Percentiles rank a stretch among this genome's conserved stretches.
These are phyloP conservation scores for Podospora anserina DNA, from an alignment of 495 filamentous ascomycete species.

Conservation along the genomic window DNA sequence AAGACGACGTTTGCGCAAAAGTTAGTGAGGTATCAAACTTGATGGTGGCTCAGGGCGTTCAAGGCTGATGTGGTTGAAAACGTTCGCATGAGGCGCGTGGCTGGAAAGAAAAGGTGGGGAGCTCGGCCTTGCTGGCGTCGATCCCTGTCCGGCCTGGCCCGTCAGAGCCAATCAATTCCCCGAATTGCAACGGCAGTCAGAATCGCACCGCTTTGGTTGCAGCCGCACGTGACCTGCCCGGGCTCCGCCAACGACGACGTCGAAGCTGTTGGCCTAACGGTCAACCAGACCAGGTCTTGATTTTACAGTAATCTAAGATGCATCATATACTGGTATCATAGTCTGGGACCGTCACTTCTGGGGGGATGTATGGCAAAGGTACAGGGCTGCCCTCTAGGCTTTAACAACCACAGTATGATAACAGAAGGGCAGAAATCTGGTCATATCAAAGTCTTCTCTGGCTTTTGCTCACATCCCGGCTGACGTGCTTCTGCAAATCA, in stretches of 20 bases:
- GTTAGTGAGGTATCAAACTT: not conserved
- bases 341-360: too few species aligned
- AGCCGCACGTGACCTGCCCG: slow-evolving; percentile 14
- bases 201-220: slow-evolving; percentile 2
- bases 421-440: not conserved
- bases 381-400: too few species aligned
- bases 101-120: slow-evolving; percentile 16
- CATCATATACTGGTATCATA: too few species aligned
- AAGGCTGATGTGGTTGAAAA: not conserved
- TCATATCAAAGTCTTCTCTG: not conserved
- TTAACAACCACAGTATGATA: too few species aligned
- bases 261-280: not conserved
- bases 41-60: not conserved
- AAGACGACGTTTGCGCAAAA: not conserved
- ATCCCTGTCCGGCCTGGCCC: slow-evolving; percentile 3
- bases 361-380: too few species aligned
- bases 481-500: not conserved
- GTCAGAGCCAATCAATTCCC: slow-evolving; percentile 31
- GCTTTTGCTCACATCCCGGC: not conserved
- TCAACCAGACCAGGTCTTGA: not conserved
- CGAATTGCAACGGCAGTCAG: slow-evolving; percentile 24
- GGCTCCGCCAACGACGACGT: not conserved
- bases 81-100: slow-evolving; percentile 16
- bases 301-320: not conserved
- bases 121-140: slow-evolving; percentile 4